Evolutionary conservation across 768 basidiomycete species (phyloP), one percentile per base, ranked within the genome.

Genomic region (Mycena galericulata): DNA sequence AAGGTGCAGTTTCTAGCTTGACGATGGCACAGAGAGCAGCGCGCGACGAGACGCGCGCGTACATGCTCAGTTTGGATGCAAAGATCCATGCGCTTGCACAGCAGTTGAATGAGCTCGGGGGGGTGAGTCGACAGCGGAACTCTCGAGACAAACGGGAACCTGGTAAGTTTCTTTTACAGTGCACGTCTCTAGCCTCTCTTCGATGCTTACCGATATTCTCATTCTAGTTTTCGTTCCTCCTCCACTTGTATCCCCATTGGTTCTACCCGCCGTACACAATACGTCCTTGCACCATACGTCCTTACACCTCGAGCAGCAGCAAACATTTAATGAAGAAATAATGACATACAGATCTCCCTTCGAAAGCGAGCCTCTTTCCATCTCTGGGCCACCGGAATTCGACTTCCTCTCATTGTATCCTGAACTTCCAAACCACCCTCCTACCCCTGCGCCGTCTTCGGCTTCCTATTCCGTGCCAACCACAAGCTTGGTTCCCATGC

Each of bases 1-100:
- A 49, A 10, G 63, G 55, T 14, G 63, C 63, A 1, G n/a, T 65
- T 24, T 46, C 63, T 1, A 27, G 55, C 7, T 11, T 65, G 18
- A n/a, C 54, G 15, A 26, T 65, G 20, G 54, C 43, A 0, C 63
- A 65, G 26, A 45, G 32, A 0, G 55, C 47, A 3, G 63, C 32
- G 4, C 63, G 46, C 22, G 47, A 58, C 14, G 61, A 53, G 32
- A 15, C 26, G 2, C 60, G 49, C 2, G 29, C 27, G 4, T 41
- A 53, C 20, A 41, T 58, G 55, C 4, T 43, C 26, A 17, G 43
- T 24, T 36, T 59, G 30, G 45, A 59, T 4, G 58, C 58, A 6
- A 32, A 59, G 20, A 46, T 59, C 8, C 6, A n/a, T 2, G 46
- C 58, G 9, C 20, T 59, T 15, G n/a, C 58, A 14, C 29, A 47